phyloP scores from a whole-genome alignment of 169 alveolate species.

The Babesia gibsoni region DNA sequence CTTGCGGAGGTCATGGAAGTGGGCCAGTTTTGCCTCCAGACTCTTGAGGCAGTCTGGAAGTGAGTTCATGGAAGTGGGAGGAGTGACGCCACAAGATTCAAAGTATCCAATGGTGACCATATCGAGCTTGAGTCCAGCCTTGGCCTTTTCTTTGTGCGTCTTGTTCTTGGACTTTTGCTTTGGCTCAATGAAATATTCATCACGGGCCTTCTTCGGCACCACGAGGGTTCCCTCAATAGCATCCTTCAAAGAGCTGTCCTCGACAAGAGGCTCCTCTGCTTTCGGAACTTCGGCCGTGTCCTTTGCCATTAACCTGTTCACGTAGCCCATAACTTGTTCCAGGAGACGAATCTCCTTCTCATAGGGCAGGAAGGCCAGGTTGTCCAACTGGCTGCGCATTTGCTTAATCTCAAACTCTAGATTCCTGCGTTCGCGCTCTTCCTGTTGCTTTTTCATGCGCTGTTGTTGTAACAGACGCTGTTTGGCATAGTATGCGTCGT shows the following conservation, averaged over 20 bases:
- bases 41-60: slow-evolving; percentile 63
- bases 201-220: slow-evolving; percentile 62
- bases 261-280: slow-evolving; percentile 19
- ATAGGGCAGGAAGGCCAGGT: slow-evolving; percentile 50
- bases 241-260: neutral
- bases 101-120: slow-evolving; percentile 74
- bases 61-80: slow-evolving; percentile 72
- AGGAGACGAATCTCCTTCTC: slow-evolving; percentile 60
- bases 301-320: slow-evolving; percentile 18
- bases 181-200: slow-evolving; percentile 56
- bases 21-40: slow-evolving; percentile 58
- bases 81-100: slow-evolving; percentile 72
- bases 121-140: slow-evolving; percentile 63
- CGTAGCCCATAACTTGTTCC: slow-evolving; percentile 53
- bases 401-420: slow-evolving; percentile 56
- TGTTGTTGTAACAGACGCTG: slow-evolving; percentile 49
- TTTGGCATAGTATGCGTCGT: slow-evolving; percentile 55
- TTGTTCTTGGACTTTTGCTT: slow-evolving; percentile 54
- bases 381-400: slow-evolving; percentile 55
- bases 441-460: slow-evolving; percentile 55
- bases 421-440: slow-evolving; percentile 57
- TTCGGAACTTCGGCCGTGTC: slow-evolving; percentile 7
- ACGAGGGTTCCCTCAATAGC: slow-evolving; percentile 42
- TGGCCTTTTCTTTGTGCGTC: slow-evolving; percentile 65
- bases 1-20: slow-evolving; percentile 65